These are phyloP conservation scores for Trichoderma sp. DNA, from an alignment of 2,329 filamentous ascomycete genomes.

Conservation along the genomic window DNA sequence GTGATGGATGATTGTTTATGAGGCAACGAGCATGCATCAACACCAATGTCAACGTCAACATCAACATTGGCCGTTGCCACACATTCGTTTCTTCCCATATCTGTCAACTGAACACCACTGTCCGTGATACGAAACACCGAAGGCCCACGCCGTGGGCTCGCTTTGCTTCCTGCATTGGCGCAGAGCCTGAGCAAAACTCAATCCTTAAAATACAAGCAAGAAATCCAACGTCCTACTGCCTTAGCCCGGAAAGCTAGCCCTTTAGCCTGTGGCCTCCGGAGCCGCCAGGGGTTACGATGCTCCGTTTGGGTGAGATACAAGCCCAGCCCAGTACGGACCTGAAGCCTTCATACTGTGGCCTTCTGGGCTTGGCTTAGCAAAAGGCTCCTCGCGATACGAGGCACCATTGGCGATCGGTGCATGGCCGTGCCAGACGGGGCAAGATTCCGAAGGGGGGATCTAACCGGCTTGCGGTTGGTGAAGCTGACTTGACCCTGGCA, in stretches of 20 bases:
- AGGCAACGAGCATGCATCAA: neutral
- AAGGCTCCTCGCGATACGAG: slow-evolving; percentile 16
- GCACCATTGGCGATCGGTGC: slow-evolving; percentile 13
- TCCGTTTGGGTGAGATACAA: slow-evolving; percentile 3
- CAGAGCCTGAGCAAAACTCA: neutral
- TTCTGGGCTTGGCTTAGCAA: neutral
- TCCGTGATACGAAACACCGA: neutral
- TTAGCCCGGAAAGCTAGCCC: slow-evolving; percentile 8
- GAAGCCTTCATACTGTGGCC: neutral
- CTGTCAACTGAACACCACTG: neutral
- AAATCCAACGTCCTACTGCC: neutral
- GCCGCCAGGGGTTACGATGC: slow-evolving; percentile 15
- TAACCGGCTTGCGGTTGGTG: slow-evolving; percentile 6
- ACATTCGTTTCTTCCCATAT: neutral
- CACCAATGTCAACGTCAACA: neutral
- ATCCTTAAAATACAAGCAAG: neutral
- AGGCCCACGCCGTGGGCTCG: neutral
- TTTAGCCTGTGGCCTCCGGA: neutral
- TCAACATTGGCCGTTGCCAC: neutral
- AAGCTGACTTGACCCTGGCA: slow-evolving; percentile 7
- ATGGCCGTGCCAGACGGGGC: slow-evolving; percentile 11
- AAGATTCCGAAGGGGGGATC: slow-evolving; percentile 14
- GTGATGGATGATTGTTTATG: neutral
- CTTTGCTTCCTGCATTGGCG: neutral
- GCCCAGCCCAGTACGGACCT: neutral